These are phyloP conservation scores for Fomitopsis schrenkii DNA, from an alignment of 1,284 basidiomycete species.

Conservation along the genomic window DNA sequence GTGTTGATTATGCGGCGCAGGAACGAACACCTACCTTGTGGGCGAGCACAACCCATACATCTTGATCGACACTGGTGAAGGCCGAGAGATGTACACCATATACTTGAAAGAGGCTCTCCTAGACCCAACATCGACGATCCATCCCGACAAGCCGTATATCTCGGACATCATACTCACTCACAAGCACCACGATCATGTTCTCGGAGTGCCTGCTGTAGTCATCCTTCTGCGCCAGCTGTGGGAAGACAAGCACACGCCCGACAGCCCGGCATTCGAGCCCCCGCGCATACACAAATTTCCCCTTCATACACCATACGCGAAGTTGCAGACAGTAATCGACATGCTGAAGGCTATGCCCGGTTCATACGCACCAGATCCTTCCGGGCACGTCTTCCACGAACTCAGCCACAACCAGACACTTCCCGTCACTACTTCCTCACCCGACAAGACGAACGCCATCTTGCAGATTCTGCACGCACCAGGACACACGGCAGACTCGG, in stretches of 20 bases:
- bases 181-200: conserved; percentile 85
- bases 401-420: conserved; percentile 52
- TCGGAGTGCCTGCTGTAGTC: conserved; percentile 75
- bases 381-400: conserved; percentile 48
- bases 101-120: conserved; percentile 59
- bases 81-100: conserved; percentile 64
- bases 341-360: conserved; percentile 30
- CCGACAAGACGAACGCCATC: conserved; percentile 11
- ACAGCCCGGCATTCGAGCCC: conserved; percentile 42
- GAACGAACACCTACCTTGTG: conserved; percentile 92
- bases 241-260: conserved; percentile 38
- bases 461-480: conserved; percentile 81
- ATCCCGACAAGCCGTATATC: conserved; percentile 44
- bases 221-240: conserved; percentile 59
- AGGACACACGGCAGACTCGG: conserved; percentile 88
- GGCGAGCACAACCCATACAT: conserved; percentile 67
- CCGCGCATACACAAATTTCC: conserved; percentile 75
- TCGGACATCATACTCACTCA: conserved; percentile 91
- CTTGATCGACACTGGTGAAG: conserved; percentile 89
- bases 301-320: conserved; percentile 24
- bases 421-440: conserved; percentile 19
- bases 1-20: conserved; percentile 25
- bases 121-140: conserved; percentile 27
- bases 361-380: conserved; percentile 39
- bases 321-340: conserved; percentile 25